Evolutionary conservation across 202 grass and related monocot genomes (phyloP), one percentile per base, ranked within the genome.

Genomic region (Panicum hallii): DNA sequence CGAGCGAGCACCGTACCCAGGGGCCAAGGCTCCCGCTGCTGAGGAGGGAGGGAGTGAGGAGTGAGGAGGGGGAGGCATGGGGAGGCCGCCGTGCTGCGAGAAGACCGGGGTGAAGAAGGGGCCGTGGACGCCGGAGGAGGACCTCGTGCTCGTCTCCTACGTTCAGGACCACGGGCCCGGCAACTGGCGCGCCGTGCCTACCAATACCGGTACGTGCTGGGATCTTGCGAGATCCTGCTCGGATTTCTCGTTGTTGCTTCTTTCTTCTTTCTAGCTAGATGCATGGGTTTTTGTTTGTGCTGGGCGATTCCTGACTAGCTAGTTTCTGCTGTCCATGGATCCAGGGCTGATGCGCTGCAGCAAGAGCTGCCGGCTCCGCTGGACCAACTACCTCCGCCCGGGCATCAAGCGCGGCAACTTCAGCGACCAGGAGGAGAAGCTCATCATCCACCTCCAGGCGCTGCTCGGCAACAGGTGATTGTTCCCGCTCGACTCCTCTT

Each of bases 301-400:
- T 23, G 16, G 0, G 32, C 3, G 36, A 34, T 53, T 17, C 34
- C 15, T 54, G 60, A 67, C 52, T 36, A 14, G 4, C 52, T 45
- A 14, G 4, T 23, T 68, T 7, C 0, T 48, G 45, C 4, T 53
- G 56, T 3, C 1, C 17, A 13, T 58, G 76, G 48, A 38, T 70
- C 36, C 53, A 97, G 94, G 91, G 67, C 72, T 97, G 42, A 90
- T 94, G 91, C 87, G 94, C 50, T 97, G 94, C 63, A 97, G 94
- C 83, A 97, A 97, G 91, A 97, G 94, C 73, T 97, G 94, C 79
- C 83, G 94, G 15, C 90, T 97, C n/a, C 88, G 94, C n/a, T 97
- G 94, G 94, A 94, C 91, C 8, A 97, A 97, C 72, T 94, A 97
- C 75, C 94, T 97, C 61, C 78, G 94, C 75, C 94, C 94, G 1